Conservation (phyloP, 2,329 filamentous ascomycete genomes). For the Phialophora expanda region DNA sequence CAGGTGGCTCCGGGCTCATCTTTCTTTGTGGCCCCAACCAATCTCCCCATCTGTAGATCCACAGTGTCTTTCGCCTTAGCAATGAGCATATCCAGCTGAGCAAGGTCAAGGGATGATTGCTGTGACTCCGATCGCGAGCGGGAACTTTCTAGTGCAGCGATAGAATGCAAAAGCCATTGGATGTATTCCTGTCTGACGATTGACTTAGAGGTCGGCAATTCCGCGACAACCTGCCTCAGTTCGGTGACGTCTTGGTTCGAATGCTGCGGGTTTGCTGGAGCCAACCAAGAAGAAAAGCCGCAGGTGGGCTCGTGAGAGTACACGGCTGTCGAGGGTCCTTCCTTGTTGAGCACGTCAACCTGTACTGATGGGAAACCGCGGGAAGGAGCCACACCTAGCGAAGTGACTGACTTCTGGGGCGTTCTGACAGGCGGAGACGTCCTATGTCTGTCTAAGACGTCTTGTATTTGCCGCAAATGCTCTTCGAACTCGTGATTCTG, state of each 20-base stretch:
- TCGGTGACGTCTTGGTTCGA: slow-evolving; percentile 9
- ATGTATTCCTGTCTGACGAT: slow-evolving; percentile 20
- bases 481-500: slow-evolving; percentile 32
- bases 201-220: slow-evolving; percentile 11
- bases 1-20: slow-evolving; percentile 17
- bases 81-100: slow-evolving; percentile 5
- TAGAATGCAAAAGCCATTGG: slow-evolving; percentile 12
- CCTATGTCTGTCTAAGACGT: slow-evolving; percentile 18
- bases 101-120: not conserved
- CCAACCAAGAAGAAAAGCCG: not conserved
- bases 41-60: not conserved
- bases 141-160: slow-evolving; percentile 8
- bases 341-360: slow-evolving; percentile 1
- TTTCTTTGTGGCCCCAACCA: slow-evolving; percentile 1
- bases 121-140: not conserved
- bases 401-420: not conserved
- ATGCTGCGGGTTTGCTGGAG: not conserved
- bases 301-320: too few relatives aligned
- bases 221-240: slow-evolving; percentile 4
- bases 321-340: not conserved
- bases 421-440: not conserved
- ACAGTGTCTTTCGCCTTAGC: slow-evolving; percentile 3
- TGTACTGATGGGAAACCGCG: slow-evolving; percentile 13
- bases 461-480: slow-evolving; percentile 32
- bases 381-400: not conserved